phyloP scores from a whole-genome alignment of 2,329 filamentous ascomycete genomes.

The Elsinoe fawcettii region DNA sequence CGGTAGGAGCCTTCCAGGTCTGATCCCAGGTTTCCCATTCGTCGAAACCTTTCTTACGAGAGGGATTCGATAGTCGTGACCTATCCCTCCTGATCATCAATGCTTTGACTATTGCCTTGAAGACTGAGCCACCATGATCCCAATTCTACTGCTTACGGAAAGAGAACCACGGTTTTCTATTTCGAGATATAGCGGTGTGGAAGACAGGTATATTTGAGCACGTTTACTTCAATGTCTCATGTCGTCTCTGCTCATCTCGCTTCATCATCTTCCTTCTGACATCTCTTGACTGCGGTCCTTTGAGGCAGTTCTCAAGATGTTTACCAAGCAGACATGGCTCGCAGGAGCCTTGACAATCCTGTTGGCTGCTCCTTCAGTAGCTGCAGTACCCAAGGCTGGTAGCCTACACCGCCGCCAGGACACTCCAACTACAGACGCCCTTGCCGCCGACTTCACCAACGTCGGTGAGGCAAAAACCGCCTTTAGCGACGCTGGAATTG shows the following conservation, averaged over 20 bases:
- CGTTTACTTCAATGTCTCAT: constrained; percentile 1
- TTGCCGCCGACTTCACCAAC: constrained; percentile 9
- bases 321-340: constrained; percentile 7
- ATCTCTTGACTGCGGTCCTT: neutral
- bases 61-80: constrained; percentile 14
- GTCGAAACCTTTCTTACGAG: constrained; percentile 1
- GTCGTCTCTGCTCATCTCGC: neutral
- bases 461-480: neutral
- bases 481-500: neutral
- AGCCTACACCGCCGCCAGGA: neutral
- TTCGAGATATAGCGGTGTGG: constrained; percentile 1
- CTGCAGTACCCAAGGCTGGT: neutral
- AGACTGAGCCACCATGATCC: neutral
- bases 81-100: constrained; percentile 17
- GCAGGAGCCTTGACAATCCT: constrained; percentile 10
- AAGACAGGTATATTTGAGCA: constrained; percentile 2
- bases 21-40: neutral
- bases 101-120: constrained; percentile 12
- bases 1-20: neutral
- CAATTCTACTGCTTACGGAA: neutral
- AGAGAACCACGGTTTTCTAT: neutral
- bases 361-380: neutral
- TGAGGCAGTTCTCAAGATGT: neutral
- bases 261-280: neutral
- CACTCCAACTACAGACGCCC: neutral